phyloP scores from a whole-genome alignment of 2,329 filamentous ascomycete genomes.

The Aspergillus sp. region DNA sequence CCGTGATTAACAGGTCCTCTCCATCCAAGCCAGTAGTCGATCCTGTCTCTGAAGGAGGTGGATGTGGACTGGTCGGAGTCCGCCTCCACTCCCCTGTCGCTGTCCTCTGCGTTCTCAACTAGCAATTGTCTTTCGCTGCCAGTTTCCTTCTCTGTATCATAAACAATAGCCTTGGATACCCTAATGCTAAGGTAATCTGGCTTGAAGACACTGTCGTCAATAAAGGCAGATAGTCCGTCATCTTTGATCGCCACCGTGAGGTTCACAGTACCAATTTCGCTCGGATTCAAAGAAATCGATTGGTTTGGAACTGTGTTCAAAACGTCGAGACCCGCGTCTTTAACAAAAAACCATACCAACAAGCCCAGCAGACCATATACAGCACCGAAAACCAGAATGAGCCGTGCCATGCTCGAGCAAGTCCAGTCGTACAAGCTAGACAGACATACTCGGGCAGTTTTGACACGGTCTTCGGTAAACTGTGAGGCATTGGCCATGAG shows the following conservation, averaged over 20 bases:
- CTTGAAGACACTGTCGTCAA: neutral
- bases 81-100: neutral
- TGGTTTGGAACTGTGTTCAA: neutral
- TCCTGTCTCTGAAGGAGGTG: constrained; percentile 23
- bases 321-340: neutral
- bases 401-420: neutral
- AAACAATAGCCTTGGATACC: too few species aligned
- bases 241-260: neutral
- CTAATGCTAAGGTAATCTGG: neutral
- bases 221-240: too few species aligned
- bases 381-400: neutral
- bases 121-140: neutral
- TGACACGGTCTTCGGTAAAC: neutral
- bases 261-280: neutral
- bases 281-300: neutral
- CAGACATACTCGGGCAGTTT: too few species aligned
- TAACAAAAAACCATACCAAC: neutral
- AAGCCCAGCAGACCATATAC: neutral
- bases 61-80: neutral
- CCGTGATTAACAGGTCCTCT: constrained; percentile 13
- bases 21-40: constrained; percentile 37
- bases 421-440: neutral
- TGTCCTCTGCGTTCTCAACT: neutral
- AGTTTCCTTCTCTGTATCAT: neutral
- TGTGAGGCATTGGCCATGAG: neutral